These are phyloP conservation scores for Mycosphaerella arachidis DNA, from an alignment of 2,329 filamentous ascomycete species.

Conservation along the genomic window DNA sequence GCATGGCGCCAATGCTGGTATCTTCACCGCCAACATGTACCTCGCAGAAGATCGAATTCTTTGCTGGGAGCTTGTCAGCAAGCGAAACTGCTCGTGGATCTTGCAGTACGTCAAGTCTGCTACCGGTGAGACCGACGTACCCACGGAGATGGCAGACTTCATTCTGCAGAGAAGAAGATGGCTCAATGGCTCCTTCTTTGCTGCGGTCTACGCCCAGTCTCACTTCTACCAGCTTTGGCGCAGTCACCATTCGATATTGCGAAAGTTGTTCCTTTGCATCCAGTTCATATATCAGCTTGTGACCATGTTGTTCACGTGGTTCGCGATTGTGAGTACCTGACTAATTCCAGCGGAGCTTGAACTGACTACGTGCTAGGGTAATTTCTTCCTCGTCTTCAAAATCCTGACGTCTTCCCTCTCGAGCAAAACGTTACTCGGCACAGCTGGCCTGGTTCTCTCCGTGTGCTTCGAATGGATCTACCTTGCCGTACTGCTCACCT, in stretches of 20 bases:
- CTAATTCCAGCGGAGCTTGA: neutral
- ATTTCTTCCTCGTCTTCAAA: constrained; percentile 98
- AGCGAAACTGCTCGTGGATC: constrained; percentile 96
- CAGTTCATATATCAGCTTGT: constrained; percentile 93
- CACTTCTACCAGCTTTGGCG: constrained; percentile 97
- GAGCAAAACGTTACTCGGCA: constrained; percentile 63
- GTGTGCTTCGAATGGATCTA: constrained; percentile 97
- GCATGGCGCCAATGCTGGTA: constrained; percentile 85
- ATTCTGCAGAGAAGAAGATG: constrained; percentile 93
- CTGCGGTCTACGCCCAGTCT: constrained; percentile 87
- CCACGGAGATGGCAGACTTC: constrained; percentile 87
- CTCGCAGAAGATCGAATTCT: constrained; percentile 97
- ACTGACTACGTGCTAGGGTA: constrained; percentile 50
- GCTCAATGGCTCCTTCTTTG: constrained; percentile 98
- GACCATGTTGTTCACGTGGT: constrained; percentile 99
- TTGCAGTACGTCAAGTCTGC: constrained; percentile 98
- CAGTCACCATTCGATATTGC: constrained; percentile 78
- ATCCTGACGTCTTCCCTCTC: constrained; percentile 88
- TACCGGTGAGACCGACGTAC: constrained; percentile 94
- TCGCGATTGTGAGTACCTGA: constrained; percentile 63
- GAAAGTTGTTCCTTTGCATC: constrained; percentile 84
- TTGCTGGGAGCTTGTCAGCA: constrained; percentile 96
- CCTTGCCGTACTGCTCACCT: constrained; percentile 83
- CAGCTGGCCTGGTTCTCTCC: constrained; percentile 72
- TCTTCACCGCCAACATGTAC: constrained; percentile 99